A percentile compares a stretch with the other conserved stretches of the same genome.
These are phyloP conservation scores for Geotrichum europaeum DNA, from an alignment of 1,139 yeast species.

Conservation along the genomic window DNA sequence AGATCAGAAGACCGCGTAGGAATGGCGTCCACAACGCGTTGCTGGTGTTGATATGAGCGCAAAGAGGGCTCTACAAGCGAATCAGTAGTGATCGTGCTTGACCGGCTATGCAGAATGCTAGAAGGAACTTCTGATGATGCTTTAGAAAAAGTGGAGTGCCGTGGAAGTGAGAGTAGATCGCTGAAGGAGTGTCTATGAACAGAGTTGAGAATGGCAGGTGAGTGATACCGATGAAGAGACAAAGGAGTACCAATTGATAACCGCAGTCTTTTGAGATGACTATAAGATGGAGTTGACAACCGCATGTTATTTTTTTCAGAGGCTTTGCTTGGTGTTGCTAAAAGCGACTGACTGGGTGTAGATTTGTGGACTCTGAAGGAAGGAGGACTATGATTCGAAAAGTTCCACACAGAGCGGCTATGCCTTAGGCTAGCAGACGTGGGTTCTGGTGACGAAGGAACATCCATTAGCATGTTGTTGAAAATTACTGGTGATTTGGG, in stretches of 20 bases:
- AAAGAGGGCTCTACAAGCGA: background rate
- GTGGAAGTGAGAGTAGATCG: constrained; percentile 4
- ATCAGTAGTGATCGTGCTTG: constrained; percentile 11
- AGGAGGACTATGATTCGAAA: constrained; percentile 5
- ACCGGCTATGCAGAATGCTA: constrained; percentile 5
- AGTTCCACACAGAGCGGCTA: constrained; percentile 12
- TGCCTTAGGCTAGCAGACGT: constrained; percentile 2
- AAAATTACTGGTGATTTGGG: background rate
- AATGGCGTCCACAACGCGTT: background rate
- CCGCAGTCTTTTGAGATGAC: constrained; percentile 2
- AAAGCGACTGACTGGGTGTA: background rate
- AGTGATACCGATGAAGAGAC: constrained; percentile 1
- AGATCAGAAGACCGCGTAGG: background rate
- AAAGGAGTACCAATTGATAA: background rate
- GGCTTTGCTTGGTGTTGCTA: background rate
- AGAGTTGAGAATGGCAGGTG: background rate
- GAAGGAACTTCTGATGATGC: constrained; percentile 3
- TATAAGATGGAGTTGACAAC: constrained; percentile 2
- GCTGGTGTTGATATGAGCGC: background rate
- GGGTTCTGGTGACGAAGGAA: constrained; percentile 3
- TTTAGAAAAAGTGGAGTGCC: constrained; percentile 1
- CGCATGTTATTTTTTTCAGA: background rate
- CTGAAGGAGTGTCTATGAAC: constrained; percentile 1
- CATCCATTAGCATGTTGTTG: constrained; percentile 4
- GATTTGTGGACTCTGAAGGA: background rate